phyloP scores from a whole-genome alignment of 352 stramenopile genomes.

The Globisporangium nagaii region DNA sequence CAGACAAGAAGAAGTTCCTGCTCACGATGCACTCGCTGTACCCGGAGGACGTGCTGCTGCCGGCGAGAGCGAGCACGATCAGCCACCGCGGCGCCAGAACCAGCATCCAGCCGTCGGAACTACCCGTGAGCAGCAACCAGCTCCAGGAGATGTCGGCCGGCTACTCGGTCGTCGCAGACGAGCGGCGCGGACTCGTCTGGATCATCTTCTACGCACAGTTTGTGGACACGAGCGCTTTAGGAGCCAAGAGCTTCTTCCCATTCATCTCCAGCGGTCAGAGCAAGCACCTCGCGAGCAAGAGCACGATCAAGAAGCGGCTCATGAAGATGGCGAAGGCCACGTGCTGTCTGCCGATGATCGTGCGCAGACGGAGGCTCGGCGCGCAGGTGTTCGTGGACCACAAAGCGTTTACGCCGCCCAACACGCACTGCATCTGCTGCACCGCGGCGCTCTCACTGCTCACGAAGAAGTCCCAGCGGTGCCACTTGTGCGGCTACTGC shows the following conservation, averaged over 20 bases:
- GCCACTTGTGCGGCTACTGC: constrained; percentile 51
- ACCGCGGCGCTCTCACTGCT: constrained; percentile 15
- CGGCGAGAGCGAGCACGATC: constrained; percentile 17
- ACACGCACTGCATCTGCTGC: constrained; percentile 28
- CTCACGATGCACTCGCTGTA: constrained; percentile 32
- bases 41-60: constrained; percentile 31
- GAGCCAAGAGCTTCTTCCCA: constrained; percentile 2
- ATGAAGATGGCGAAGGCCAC: constrained; percentile 34
- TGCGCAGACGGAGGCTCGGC: constrained; percentile 24
- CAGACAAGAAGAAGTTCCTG: constrained; percentile 20
- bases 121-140: constrained; percentile 7
- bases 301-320: constrained; percentile 19
- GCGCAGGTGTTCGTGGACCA: constrained; percentile 30
- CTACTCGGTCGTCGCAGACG: constrained; percentile 12
- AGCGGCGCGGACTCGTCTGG: constrained; percentile 15
- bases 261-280: neutral
- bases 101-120: constrained; percentile 5
- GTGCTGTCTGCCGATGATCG: constrained; percentile 21
- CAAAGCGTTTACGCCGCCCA: constrained; percentile 15
- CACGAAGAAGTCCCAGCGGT: constrained; percentile 30
- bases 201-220: constrained; percentile 10
- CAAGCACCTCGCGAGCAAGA: constrained; percentile 1
- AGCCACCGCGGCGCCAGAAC: constrained; percentile 11
- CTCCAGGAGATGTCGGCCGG: constrained; percentile 15
- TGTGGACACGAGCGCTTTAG: neutral